Base-by-base conservation (phyloP, 2,329 filamentous ascomycete species). In the Claviceps arundinis region DNA sequence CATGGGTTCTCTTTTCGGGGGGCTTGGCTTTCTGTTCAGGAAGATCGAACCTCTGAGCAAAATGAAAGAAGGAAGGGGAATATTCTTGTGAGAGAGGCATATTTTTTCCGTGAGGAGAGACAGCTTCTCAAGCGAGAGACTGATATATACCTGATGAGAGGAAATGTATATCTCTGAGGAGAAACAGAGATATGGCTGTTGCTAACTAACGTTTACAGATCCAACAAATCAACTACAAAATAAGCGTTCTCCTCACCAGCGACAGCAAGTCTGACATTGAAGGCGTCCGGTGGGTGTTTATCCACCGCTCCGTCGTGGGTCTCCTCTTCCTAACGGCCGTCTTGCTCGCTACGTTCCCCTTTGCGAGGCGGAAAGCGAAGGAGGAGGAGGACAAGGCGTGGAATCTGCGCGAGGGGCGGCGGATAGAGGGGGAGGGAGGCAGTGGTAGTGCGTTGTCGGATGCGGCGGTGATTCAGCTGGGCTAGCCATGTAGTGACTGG, bases 191-290 rank as follows among this genome's bases (percentile, higher is more conserved):
- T 11, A 11, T 34, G 9, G 9, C 30, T 11, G 16, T 22, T 24
- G 47, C 47, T 48, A 24, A 48, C 19, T n/a, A n/a, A 16, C 2
- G 9, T 9, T 9, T 24, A 24, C 61, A 88, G 76, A 90, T 95
- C 56, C 90, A 96, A 74, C 86, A 95, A 71, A 77, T 97, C 59
- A 95, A 91, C 69, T 95, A 97, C 70, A 93, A 95, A 66, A 97
- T 98, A 66, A 94, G 87, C 22, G 89, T 95, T 37, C 77, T 81
- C 42, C 77, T 98, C 44, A 94, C 89, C 65, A 93, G 88, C 56
- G 93, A 97, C 66, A 82, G 86, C 47, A 90, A 91, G 65, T 91
- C 87, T 4, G 87, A 96, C 60, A 90, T 97, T 48, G 93, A 98
- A 67, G 86, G 84, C 1, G 72, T 98, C 48, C 77, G 93, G 54